Evolutionary conservation across 495 filamentous ascomycete species (phyloP), one percentile per base, ranked within the genome.

Genomic region (Extremus antarcticus): DNA sequence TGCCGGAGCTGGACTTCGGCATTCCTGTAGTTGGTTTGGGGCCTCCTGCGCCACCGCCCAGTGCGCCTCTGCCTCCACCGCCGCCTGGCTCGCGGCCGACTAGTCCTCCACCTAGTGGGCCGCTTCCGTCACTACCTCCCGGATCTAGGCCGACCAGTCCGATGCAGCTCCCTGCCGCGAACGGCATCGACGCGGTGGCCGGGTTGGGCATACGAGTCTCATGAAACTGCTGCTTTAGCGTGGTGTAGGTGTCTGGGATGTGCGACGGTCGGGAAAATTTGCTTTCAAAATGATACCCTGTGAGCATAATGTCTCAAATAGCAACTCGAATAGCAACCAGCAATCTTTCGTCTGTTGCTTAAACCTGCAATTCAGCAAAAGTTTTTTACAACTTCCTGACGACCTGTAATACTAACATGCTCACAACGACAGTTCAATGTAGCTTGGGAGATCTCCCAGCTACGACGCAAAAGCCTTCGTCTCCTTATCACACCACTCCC

Each of bases 401-500:
- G n/a, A n/a, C n/a, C n/a, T n/a, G n/a, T n/a, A n/a, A n/a, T n/a
- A n/a, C n/a, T n/a, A n/a, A n/a, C n/a, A n/a, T n/a, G n/a, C n/a
- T n/a, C n/a, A n/a, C n/a, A n/a, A n/a, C n/a, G n/a, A n/a, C n/a
- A n/a, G n/a, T n/a, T n/a, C n/a, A n/a, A n/a, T n/a, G n/a, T n/a
- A n/a, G n/a, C n/a, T n/a, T n/a, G n/a, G n/a, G n/a, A n/a, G n/a
- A n/a, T n/a, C n/a, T 13, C 29, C 29, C 29, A 7, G 4, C 29
- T 13, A 4, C 29, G 4, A 35, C 29, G 29, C 29, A 35, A 23
- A 51, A 32, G 48, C 10, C 59, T 51, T 57, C 15, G 54, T 54
- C 55, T 64, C 58, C 56, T 58, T 53, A 57, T 68, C 67, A 55
- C 67, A 66, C 57, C 56, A 72, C 21, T 63, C 55, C 58, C 64